These are phyloP conservation scores for Ophiosphaerella korrae DNA, from an alignment of 2,329 filamentous ascomycete species.

Conservation along the genomic window DNA sequence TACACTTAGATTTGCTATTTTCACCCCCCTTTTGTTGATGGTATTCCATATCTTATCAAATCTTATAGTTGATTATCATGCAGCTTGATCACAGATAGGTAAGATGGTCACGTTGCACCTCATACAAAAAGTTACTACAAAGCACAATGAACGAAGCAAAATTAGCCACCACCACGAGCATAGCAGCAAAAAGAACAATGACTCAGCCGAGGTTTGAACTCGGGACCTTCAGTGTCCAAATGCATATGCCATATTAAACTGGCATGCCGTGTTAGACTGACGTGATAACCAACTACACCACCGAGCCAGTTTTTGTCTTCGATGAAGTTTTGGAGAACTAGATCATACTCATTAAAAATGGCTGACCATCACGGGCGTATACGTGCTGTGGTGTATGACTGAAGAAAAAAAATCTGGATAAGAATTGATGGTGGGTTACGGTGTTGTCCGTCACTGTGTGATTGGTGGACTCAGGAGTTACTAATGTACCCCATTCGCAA, in stretches of 20 bases:
- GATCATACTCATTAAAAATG: background rate
- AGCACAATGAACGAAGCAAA: background rate
- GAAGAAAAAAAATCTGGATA: no score
- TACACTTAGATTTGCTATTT: no score
- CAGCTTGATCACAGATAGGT: no score
- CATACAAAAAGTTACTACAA: no score
- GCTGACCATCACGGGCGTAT: no score
- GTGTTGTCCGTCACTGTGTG: background rate
- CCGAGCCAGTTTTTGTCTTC: slow-evolving; percentile 23
- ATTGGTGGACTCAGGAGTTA: background rate
- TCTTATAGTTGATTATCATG: no score
- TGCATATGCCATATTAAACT: no score
- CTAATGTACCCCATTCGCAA: background rate
- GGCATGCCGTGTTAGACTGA: slow-evolving; percentile 48
- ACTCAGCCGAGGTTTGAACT: slow-evolving; percentile 7
- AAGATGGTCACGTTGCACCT: no score
- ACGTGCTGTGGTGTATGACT: no score
- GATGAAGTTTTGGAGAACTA: background rate
- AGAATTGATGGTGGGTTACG: background rate
- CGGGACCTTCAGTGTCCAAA: slow-evolving; percentile 5
- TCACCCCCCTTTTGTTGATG: no score
- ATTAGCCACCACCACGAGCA: background rate
- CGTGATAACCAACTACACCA: slow-evolving; percentile 56
- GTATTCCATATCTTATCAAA: no score
- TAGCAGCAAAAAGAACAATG: background rate